Evolutionary conservation across 441 rosid species (phyloP).

Genomic region (Erodium moschatum): DNA sequence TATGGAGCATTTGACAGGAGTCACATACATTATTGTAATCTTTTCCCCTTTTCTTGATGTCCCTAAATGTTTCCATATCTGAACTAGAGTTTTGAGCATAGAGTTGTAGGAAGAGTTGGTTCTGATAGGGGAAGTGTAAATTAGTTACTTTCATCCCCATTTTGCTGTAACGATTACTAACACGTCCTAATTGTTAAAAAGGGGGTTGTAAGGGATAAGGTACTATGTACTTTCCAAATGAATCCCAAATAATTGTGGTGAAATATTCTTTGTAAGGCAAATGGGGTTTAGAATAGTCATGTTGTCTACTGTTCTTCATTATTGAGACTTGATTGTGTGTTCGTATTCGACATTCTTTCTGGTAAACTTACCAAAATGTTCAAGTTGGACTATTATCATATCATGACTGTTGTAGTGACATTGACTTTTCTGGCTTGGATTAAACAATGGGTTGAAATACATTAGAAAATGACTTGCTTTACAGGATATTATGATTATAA

Average conservation of each 20-base stretch:
- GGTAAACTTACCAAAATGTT: neutral
- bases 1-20: slow-evolving; percentile 1
- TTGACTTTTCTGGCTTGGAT: neutral
- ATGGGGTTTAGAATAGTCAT: neutral
- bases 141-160: slow-evolving; percentile 15
- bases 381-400: neutral
- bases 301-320: neutral
- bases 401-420: neutral
- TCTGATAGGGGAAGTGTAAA: slow-evolving; percentile 22
- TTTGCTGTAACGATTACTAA: slow-evolving; percentile 14
- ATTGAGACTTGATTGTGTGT: neutral
- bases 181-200: slow-evolving; percentile 5
- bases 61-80: slow-evolving; percentile 8
- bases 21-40: slow-evolving; percentile 8
- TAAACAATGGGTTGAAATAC: neutral
- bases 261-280: slow-evolving; percentile 2
- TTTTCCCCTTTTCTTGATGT: neutral
- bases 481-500: neutral
- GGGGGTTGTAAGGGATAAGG: neutral
- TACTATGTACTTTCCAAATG: neutral
- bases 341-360: neutral
- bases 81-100: neutral
- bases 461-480: neutral
- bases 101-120: slow-evolving; percentile 21
- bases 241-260: neutral